Base-by-base conservation (phyloP, 2,329 filamentous ascomycete genomes). In the Bisporella sp. region DNA sequence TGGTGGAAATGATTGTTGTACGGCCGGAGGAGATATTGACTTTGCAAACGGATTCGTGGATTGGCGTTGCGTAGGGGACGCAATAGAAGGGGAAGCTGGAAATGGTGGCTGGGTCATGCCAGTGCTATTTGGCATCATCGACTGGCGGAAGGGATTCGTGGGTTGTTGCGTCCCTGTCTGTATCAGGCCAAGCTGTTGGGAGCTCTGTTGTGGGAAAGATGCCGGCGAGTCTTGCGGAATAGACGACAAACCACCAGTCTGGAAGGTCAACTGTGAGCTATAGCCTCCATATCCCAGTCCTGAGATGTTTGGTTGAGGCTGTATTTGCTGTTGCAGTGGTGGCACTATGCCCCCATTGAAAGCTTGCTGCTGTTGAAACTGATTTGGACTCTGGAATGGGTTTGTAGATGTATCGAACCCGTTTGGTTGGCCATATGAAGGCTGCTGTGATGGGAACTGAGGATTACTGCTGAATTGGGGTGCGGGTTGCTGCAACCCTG, bases 141-240 rank as follows among this genome's bases (percentile, higher is more conserved):
- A 96, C 64, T 90, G 86, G 41, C 93, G 80, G 79, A 99, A 99
- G 0, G 93, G 93, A 65, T 99, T 99, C 6, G 90, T 96, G 28
- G 74, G 82, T 60, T 83, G 79, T 60, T 83, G 79, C 52, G 75
- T 75, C 29, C 68, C 73, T 62, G 68, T 73, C 69, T 55, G 75
- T 62, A 46, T 63, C 48, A 59, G 63, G 68, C 54, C 72, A 64
- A 66, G 73, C 59, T 56, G 66, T 62, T 60, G 73, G 61, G 66
- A 53, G 8, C 66, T 64, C 43, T 50, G 53, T 13, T 57, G 59
- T 62, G 77, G 71, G 66, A 80, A 81, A 46, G 65, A 70, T 5
- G 76, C 70, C 4, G 76, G 64, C 2, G 74, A 69, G 52, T 83
- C 73, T 60, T 84, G 81, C 0, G 78, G 78, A 57, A 84, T 82